These are phyloP conservation scores for Boletus patriciae DNA, from an alignment of 768 basidiomycete species.

Conservation along the genomic window DNA sequence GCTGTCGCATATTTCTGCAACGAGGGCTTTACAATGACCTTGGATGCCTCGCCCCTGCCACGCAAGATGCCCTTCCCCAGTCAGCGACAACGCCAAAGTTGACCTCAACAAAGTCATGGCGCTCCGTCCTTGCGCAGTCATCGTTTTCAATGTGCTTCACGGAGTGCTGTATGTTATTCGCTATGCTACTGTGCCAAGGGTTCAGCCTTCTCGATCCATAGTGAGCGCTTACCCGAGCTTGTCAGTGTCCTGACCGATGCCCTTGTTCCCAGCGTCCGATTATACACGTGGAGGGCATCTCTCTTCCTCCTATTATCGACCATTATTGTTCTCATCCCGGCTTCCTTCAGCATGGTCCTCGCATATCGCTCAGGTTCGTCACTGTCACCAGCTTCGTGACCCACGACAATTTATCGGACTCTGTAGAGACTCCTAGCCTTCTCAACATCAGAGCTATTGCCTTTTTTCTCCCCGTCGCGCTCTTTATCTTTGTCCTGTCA, in stretches of 20 bases:
- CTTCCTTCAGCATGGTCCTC: slow-evolving; percentile 60
- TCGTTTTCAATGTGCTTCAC: slow-evolving; percentile 72
- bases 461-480: slow-evolving; percentile 45
- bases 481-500: slow-evolving; percentile 62
- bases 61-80: slow-evolving; percentile 27
- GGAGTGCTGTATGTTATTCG: slow-evolving; percentile 71
- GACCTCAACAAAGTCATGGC: slow-evolving; percentile 37
- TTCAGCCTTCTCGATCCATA: slow-evolving; percentile 49
- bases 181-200: slow-evolving; percentile 72
- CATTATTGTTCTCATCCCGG: slow-evolving; percentile 67
- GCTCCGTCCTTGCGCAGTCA: slow-evolving; percentile 55
- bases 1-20: slow-evolving; percentile 59
- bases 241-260: slow-evolving; percentile 2
- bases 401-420: not conserved
- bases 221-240: slow-evolving; percentile 41
- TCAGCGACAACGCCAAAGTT: slow-evolving; percentile 20
- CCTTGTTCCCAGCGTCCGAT: slow-evolving; percentile 47
- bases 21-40: slow-evolving; percentile 61
- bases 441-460: slow-evolving; percentile 21
- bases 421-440: slow-evolving; percentile 26
- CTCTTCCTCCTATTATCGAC: slow-evolving; percentile 57
- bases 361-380: slow-evolving; percentile 40
- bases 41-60: slow-evolving; percentile 43
- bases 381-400: not conserved
- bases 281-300: slow-evolving; percentile 69